Base-by-base conservation (phyloP, 768 basidiomycete genomes). In the Pleurotus sapidus region DNA sequence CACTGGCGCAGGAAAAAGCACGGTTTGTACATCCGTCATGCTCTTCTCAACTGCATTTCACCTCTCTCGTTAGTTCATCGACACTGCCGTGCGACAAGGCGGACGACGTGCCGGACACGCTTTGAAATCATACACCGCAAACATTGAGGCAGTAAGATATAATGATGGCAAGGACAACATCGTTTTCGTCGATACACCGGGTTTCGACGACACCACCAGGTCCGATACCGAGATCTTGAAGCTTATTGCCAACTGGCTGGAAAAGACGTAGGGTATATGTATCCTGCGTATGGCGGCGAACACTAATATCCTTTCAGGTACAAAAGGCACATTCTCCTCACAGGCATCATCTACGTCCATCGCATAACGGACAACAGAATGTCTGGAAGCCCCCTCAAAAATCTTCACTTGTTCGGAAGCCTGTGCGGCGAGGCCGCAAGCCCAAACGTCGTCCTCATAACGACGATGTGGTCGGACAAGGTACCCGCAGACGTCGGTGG, bases 391-490 rank as follows among this genome's bases (percentile, higher is more conserved):
- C 60, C 68, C 0, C 27, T 67, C n/a, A 69, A 57, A 43, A 69
- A 74, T 45, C 63, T 71, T 2, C 60, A 61, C 4, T 55, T 70
- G 56, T 71, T 74, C 46, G 48, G n/a, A 50, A 64, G 27, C 55
- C 68, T 66, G 0, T 66, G 64, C 20, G 65, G 65, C 2, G 50
- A 60, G 34, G 58, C 60, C 24, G 56, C 60, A 5, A 46, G 72
- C 14, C 53, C 58, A 0, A 70, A 63, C 8, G 69, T 74, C 8
- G 53, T 67, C 4, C 55, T 75, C 5, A 64, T 61, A 15, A 72
- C 73, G 9, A 72, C 72, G 5, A 71, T 67, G 64, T 74, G 72
- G 73, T 39, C 51, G 78, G 70, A 66, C 7, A 69, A 70, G 54
- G 74, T 77, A 46, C 40, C 42, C 43, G 7, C 25, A 24, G 59